Conservation (phyloP, 2,329 filamentous ascomycete species). For the Chaetomiaceae sp. region DNA sequence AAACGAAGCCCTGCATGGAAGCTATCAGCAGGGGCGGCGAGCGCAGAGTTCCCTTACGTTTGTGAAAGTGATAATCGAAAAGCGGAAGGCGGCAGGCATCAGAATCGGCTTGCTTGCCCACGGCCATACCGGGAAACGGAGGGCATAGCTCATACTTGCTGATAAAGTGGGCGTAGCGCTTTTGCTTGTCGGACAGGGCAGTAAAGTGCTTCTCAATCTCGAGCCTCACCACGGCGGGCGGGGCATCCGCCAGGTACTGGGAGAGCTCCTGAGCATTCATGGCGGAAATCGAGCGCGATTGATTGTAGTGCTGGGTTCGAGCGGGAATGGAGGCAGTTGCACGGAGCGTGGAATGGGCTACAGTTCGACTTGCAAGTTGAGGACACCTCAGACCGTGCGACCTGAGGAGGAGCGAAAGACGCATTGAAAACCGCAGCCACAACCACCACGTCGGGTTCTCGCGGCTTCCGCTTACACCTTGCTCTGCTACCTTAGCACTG, state of each 20-base stretch:
- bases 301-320: constrained; percentile 6
- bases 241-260: constrained; percentile 86
- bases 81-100: background rate
- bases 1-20: constrained; percentile 60
- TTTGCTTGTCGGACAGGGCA: constrained; percentile 65
- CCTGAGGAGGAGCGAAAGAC: constrained; percentile 17
- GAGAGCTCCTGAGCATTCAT: constrained; percentile 57
- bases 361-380: background rate
- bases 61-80: too few relatives aligned
- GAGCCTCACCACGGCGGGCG: constrained; percentile 79
- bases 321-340: constrained; percentile 2
- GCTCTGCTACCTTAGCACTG: too few relatives aligned
- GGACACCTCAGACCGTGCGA: constrained; percentile 14
- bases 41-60: background rate
- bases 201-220: constrained; percentile 93
- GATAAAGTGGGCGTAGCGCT: constrained; percentile 87
- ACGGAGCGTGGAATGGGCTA: constrained; percentile 6
- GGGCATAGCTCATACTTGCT: constrained; percentile 51
- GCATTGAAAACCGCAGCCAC: constrained; percentile 19
- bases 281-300: constrained; percentile 27
- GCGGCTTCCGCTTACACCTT: constrained; percentile 7
- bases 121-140: background rate
- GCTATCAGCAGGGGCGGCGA: background rate
- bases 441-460: background rate
- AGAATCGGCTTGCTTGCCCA: background rate